Evolutionary conservation across 1,139 yeast species (phyloP), one percentile per base, ranked within the genome.

Genomic region (Yamadazyma aaseri): DNA sequence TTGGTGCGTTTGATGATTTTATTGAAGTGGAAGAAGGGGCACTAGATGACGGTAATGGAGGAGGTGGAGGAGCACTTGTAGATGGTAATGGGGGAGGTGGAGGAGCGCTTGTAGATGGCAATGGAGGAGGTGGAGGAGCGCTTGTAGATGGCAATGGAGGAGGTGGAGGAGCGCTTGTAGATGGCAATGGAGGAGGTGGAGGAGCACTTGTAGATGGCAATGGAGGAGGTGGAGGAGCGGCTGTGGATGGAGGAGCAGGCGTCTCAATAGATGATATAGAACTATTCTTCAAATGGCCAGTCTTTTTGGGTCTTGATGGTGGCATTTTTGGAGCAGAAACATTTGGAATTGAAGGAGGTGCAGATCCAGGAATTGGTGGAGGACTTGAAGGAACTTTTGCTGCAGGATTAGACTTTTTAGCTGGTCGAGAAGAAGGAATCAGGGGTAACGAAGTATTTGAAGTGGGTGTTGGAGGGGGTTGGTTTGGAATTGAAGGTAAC

Each of bases 361-460:
- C 31, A 3, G 53, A 41, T 3, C 51, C 40, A 10, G 32, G 28
- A 8, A 20, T 23, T 10, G 31, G 28, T 11, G 41, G 32, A 11
- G 40, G 28, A 7, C 23, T 28, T 3, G 33, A n/a, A 3, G 39
- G 39, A 15, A 18, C 24, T 16, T 45, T 18, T 8, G 66, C 55
- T 9, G 57, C 56, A 14, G 28, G 25, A 9, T 17, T 9, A 10
- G 10, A 17, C 9, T 11, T 11, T 17, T 11, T 20, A 4, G 25
- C 18, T 2, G 71, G 63, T 4, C 60, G 56, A 6, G 62, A 56
- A 1, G 74, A 68, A 1, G 65, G 62, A 13, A 55, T 38, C 12
- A 67, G 54, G 14, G 71, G 63, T 5, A 55, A 39, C 6, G 22
- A 28, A 9, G 21, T 7, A 6, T 13, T 18, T 2, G 20, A 11